Conservation (phyloP, 2,329 filamentous ascomycete species). For the Colletotrichum simmondsii region DNA sequence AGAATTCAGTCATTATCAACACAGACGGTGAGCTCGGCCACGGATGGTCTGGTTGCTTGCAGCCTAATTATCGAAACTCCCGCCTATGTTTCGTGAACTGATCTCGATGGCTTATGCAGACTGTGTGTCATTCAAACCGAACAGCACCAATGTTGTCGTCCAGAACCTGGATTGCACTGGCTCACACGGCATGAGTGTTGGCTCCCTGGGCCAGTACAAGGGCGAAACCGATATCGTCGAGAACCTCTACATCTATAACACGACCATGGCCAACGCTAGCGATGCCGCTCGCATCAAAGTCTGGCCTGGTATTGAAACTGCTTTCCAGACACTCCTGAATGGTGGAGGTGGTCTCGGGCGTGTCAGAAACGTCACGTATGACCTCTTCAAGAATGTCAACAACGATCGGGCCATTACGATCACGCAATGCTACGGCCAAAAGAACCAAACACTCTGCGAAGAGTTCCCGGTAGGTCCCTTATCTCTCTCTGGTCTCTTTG, state of each 20-base stretch:
- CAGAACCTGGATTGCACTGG: slow-evolving; percentile 76
- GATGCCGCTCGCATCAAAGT: slow-evolving; percentile 79
- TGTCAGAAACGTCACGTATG: slow-evolving; percentile 72
- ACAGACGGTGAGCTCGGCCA: slow-evolving; percentile 58
- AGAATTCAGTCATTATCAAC: slow-evolving; percentile 73
- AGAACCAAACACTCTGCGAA: slow-evolving; percentile 44
- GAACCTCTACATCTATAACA: slow-evolving; percentile 72
- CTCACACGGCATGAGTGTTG: slow-evolving; percentile 79
- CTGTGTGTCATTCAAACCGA: slow-evolving; percentile 81
- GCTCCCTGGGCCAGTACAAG: slow-evolving; percentile 75
- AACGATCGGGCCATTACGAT: slow-evolving; percentile 71
- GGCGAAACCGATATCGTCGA: slow-evolving; percentile 74
- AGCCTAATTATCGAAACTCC: neutral
- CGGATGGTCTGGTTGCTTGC: neutral
- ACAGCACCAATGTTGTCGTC: slow-evolving; percentile 75
- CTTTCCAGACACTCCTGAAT: slow-evolving; percentile 66
- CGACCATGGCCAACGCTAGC: slow-evolving; percentile 67
- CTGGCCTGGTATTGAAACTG: slow-evolving; percentile 65
- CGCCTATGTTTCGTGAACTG: neutral
- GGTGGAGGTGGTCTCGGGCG: slow-evolving; percentile 67
- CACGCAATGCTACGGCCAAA: slow-evolving; percentile 68
- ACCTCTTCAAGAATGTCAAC: slow-evolving; percentile 65
- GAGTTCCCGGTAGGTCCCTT: slow-evolving; percentile 40
- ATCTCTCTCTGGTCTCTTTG: no score
- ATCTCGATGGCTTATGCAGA: slow-evolving; percentile 44